phyloP scores from a whole-genome alignment of 2,329 filamentous ascomycete species.

The Nemania serpens region DNA sequence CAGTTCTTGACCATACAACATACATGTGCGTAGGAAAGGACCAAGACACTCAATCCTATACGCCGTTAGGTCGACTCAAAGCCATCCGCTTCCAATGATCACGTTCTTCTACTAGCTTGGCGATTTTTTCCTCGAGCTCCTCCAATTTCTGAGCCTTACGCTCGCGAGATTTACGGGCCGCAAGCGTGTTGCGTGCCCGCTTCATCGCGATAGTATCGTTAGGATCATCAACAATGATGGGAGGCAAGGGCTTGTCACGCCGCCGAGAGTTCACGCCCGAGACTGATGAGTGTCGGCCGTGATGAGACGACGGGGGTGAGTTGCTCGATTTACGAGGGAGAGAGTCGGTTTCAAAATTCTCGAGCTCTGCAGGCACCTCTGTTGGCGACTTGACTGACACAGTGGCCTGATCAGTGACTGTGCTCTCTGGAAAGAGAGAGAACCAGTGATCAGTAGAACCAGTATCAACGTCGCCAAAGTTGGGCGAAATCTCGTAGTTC shows the following conservation, averaged over 20 bases:
- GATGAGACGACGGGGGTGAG: slow-evolving; percentile 50
- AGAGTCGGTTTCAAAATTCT: slow-evolving; percentile 49
- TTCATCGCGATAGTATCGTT: slow-evolving; percentile 81
- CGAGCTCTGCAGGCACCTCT: slow-evolving; percentile 54
- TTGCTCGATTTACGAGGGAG: slow-evolving; percentile 53
- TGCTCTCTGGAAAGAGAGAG: slow-evolving; percentile 67
- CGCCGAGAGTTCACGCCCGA: slow-evolving; percentile 74
- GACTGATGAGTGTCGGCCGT: slow-evolving; percentile 67
- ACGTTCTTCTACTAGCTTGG: slow-evolving; percentile 67
- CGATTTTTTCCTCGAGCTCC: slow-evolving; percentile 74
- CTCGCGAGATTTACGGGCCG: slow-evolving; percentile 89
- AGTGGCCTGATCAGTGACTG: slow-evolving; percentile 32
- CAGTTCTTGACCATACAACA: slow-evolving; percentile 44
- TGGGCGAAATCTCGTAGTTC: slow-evolving; percentile 77
- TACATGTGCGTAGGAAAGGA: slow-evolving; percentile 32
- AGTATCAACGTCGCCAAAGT: slow-evolving; percentile 67
- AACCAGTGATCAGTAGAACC: slow-evolving; percentile 66
- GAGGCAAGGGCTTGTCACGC: slow-evolving; percentile 79
- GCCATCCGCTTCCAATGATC: slow-evolving; percentile 68
- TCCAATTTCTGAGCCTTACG: slow-evolving; percentile 80
- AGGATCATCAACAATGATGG: slow-evolving; percentile 76
- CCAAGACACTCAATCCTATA: slow-evolving; percentile 31
- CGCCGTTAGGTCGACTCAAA: slow-evolving; percentile 43
- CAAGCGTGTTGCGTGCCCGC: slow-evolving; percentile 90
- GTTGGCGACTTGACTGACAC: slow-evolving; percentile 49